Evolutionary conservation across 1,139 yeast genomes (phyloP).

Genomic region (Debaryomycetaceae sp.): DNA sequence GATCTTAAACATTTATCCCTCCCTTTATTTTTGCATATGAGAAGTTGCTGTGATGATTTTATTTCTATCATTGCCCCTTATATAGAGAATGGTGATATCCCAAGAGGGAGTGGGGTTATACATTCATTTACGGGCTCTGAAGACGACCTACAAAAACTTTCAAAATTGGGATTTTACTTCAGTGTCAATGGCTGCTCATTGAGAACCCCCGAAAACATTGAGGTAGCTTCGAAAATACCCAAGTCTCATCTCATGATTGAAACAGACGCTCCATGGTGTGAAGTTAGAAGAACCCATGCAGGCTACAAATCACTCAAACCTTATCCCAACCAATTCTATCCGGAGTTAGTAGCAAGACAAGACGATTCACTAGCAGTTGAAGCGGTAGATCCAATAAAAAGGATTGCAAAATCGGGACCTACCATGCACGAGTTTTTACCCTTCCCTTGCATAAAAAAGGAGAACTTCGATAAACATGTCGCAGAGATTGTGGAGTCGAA

Average conservation of each 20-base stretch:
- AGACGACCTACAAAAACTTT: constrained; percentile 53
- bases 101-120: constrained; percentile 61
- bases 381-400: constrained; percentile 7
- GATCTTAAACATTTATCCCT: constrained; percentile 44
- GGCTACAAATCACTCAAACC: constrained; percentile 53
- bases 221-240: constrained; percentile 66
- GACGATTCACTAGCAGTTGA: constrained; percentile 8
- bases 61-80: constrained; percentile 55
- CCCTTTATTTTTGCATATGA: constrained; percentile 87
- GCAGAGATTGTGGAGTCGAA: constrained; percentile 16
- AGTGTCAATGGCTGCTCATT: constrained; percentile 94
- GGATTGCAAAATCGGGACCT: background rate
- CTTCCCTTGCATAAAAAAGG: constrained; percentile 62
- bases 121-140: constrained; percentile 90
- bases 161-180: constrained; percentile 62
- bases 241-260: constrained; percentile 70
- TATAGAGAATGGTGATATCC: constrained; percentile 39
- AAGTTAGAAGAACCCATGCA: constrained; percentile 79
- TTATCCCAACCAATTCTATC: constrained; percentile 57
- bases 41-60: constrained; percentile 85
- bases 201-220: constrained; percentile 68
- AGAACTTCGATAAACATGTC: constrained; percentile 44
- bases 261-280: constrained; percentile 99
- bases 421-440: constrained; percentile 49
- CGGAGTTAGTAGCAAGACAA: constrained; percentile 23